phyloP scores from a whole-genome alignment of 164 flowering plant genomes.

The Vitis amurensis region DNA sequence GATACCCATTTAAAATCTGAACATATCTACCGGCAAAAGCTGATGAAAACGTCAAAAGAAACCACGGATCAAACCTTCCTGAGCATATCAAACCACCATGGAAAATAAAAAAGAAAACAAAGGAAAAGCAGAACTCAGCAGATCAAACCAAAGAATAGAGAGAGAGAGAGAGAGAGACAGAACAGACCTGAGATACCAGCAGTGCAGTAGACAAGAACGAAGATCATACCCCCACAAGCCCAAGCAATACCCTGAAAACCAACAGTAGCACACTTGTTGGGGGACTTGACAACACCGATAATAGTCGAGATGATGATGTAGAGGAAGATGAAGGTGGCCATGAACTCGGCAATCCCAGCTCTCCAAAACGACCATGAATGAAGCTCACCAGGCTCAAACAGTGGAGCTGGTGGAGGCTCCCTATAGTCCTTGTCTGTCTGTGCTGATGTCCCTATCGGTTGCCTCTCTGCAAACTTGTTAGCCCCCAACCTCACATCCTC shows the following conservation, averaged over 20 bases:
- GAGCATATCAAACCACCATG: too few relatives aligned
- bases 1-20: too few relatives aligned
- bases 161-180: not conserved
- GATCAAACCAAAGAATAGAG: not conserved
- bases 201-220: slow-evolving; percentile 69
- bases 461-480: slow-evolving; percentile 62
- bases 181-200: slow-evolving; percentile 66
- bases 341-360: slow-evolving; percentile 63
- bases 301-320: slow-evolving; percentile 64
- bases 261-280: slow-evolving; percentile 48
- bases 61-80: too few relatives aligned
- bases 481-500: slow-evolving; percentile 66
- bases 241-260: slow-evolving; percentile 71
- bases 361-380: slow-evolving; percentile 63
- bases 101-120: too few relatives aligned
- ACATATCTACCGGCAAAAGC: too few relatives aligned
- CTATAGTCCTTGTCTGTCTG: slow-evolving; percentile 62
- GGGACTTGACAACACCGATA: slow-evolving; percentile 43
- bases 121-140: too few relatives aligned
- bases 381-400: slow-evolving; percentile 56
- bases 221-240: slow-evolving; percentile 75
- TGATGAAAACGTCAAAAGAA: too few relatives aligned
- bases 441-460: slow-evolving; percentile 58
- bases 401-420: slow-evolving; percentile 60
- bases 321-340: slow-evolving; percentile 60